Evolutionary conservation across 805 yeast species (phyloP), one percentile per base, ranked within the genome.

Genomic region (Ogataea paraovalis): DNA sequence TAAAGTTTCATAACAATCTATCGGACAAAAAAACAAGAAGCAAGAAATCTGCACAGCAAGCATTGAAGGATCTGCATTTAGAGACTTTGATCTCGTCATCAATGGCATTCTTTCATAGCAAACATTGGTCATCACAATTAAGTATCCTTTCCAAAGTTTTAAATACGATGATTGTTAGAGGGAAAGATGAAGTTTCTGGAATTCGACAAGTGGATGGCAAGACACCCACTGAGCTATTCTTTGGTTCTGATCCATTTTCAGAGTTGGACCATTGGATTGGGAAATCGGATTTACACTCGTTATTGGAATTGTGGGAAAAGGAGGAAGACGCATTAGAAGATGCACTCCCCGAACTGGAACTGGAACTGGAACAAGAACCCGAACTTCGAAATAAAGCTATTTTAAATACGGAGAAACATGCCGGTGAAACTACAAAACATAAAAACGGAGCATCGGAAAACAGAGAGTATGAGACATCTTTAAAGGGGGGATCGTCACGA

Each of bases 101-200:
- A 13, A 55, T 55, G 52, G 46, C 46, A 36, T 49, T 49, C n/a
- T 55, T 55, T 32, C 39, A 44, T 18, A 41, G 30, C 37, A 49
- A 42, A 8, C 47, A 46, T 38, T 55, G 59, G 59, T 48, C 59
- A 18, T 43, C 56, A 2, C 59, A 55, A 28, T 41, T 55, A 39
- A 41, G 49, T 12, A 42, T 53, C n/a, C 28, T 53, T 19, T 46
- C 53, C 49, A 55, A 53, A 23, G 42, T 55, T 18, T 45, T 55
- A 20, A 55, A 55, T 43, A 49, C 46, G 22, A 22, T 48, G 42
- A 18, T 37, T 20, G 22, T 55, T 12, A 36, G 39, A 13, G 55
- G 49, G 9, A 45, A 41, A 10, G 46, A 47, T 39, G 52, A 51
- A 23, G 44, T 51, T 27, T 37, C 48, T 14, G 28, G 41, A n/a